Evolutionary conservation across 768 basidiomycete species (phyloP).

Genomic region (Lactifluus rugatus): DNA sequence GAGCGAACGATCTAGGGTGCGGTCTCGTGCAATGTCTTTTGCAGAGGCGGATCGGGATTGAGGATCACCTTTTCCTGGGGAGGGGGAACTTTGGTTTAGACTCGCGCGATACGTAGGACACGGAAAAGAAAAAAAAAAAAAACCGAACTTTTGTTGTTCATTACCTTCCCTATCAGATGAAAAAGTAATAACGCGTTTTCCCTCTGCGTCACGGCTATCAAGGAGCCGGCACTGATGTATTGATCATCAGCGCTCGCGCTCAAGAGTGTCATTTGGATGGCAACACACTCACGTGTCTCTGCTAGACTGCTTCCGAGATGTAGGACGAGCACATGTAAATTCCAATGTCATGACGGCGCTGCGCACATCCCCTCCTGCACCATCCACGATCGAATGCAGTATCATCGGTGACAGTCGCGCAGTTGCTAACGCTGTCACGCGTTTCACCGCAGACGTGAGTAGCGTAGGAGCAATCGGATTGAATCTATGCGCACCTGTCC

Average conservation of each 20-base stretch:
- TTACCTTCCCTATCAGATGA: conserved; percentile 84
- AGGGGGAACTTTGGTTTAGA: conserved; percentile 6
- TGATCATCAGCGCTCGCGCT: not conserved
- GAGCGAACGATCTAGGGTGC: conserved; percentile 44
- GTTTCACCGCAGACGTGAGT: conserved; percentile 66
- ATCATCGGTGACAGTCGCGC: conserved; percentile 50
- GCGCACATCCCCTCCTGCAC: conserved; percentile 84
- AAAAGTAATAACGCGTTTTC: conserved; percentile 86
- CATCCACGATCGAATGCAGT: conserved; percentile 65
- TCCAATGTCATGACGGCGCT: conserved; percentile 91
- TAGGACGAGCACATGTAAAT: conserved; percentile 57
- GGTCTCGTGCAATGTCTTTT: conserved; percentile 56
- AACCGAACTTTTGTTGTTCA: conserved; percentile 87
- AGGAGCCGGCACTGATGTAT: conserved; percentile 16
- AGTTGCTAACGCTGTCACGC: conserved; percentile 32
- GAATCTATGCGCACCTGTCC: conserved; percentile 44
- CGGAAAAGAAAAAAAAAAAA: not conserved
- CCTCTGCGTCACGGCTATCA: conserved; percentile 70
- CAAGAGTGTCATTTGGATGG: conserved; percentile 18
- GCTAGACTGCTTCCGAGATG: conserved; percentile 29
- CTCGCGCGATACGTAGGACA: not conserved
- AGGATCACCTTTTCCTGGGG: conserved; percentile 66
- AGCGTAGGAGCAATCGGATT: conserved; percentile 87
- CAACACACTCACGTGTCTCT: conserved; percentile 21
- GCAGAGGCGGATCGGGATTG: conserved; percentile 43